A percentile compares a stretch with the other conserved stretches of the same genome.
phyloP scores from a whole-genome alignment of 352 stramenopile genomes.

The Pythium folliculosum region DNA sequence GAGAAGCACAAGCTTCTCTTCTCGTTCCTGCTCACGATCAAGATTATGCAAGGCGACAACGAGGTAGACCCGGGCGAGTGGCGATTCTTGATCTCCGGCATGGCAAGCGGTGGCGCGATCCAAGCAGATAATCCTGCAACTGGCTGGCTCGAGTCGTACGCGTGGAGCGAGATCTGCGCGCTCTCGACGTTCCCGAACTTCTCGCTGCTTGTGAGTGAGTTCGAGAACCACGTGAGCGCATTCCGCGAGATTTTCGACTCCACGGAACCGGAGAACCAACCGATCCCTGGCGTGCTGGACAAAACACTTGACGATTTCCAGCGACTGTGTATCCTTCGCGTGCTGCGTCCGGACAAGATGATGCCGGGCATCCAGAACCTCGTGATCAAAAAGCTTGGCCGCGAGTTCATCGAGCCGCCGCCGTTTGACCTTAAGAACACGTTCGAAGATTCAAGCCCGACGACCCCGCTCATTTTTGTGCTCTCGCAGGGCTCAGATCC shows the following conservation, averaged over 20 bases:
- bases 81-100: constrained; percentile 91
- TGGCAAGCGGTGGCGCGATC: constrained; percentile 42
- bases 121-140: constrained; percentile 51
- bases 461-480: constrained; percentile 93
- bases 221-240: constrained; percentile 47
- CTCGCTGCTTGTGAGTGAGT: constrained; percentile 48
- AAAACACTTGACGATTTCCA: constrained; percentile 79
- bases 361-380: constrained; percentile 90
- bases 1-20: constrained; percentile 95
- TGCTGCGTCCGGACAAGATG: constrained; percentile 83
- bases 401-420: constrained; percentile 91
- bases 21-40: constrained; percentile 89
- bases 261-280: constrained; percentile 73
- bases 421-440: constrained; percentile 90
- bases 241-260: constrained; percentile 84
- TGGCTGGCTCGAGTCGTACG: constrained; percentile 71
- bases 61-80: constrained; percentile 84
- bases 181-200: constrained; percentile 74
- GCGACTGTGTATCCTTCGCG: constrained; percentile 77
- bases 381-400: constrained; percentile 84
- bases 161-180: constrained; percentile 78
- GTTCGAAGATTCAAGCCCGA: constrained; percentile 88
- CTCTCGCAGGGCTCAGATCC: constrained; percentile 93
- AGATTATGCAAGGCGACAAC: constrained; percentile 87
- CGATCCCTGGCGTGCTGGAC: constrained; percentile 60